Base-by-base conservation (phyloP, 2,329 filamentous ascomycete species). In the Pyrenochaeta sp. region DNA sequence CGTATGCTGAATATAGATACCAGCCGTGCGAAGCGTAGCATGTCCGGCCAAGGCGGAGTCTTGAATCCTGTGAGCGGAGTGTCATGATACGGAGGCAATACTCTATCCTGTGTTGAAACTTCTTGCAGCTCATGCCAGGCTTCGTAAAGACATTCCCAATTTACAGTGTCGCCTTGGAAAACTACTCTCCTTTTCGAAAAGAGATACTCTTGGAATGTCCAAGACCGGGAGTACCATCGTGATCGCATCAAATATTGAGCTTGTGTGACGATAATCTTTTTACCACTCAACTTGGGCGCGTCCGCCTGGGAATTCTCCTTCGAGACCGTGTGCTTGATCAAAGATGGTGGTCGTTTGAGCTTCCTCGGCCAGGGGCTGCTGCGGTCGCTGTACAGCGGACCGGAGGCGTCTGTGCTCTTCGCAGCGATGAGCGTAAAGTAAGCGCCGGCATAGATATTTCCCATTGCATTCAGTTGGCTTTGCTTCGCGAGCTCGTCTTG, bases 121-220 rank as follows among this genome's bases (percentile, higher is more conserved):
- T 54, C 42, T 29, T 58, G 55, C 2, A 31, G 6, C 21, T 59
- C 50, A 31, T 59, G 52, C 52, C 52, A 61, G 11, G 55, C 29
- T n/a, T 54, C 30, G 20, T 45, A 54, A 18, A 42, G 27, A 21
- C 58, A 61, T 42, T 61, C 49, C 56, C 56, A 64, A 21, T 56
- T 58, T 1, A 62, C 51, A 6, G 54, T 62, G 11, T 58, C 36
- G 15, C 51, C 40, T 30, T 62, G 56, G 33, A 66, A 58, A 5
- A 54, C 41, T 14, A 66, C 41, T 43, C 36, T 35, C 7, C 60
- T 43, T 12, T 41, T 55, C 10, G 58, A 52, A 33, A 63, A 51
- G 4, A 56, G 27, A 31, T 52, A 49, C 46, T 61, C 60, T 51
- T 63, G 60, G 15, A 58, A 51, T 9, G 60, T 61, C 62, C 58